Percentiles rank a stretch among this genome's conserved stretches.
phyloP scores from a whole-genome alignment of 805 yeast species.

The Kodamaea kaohsiungensis region DNA sequence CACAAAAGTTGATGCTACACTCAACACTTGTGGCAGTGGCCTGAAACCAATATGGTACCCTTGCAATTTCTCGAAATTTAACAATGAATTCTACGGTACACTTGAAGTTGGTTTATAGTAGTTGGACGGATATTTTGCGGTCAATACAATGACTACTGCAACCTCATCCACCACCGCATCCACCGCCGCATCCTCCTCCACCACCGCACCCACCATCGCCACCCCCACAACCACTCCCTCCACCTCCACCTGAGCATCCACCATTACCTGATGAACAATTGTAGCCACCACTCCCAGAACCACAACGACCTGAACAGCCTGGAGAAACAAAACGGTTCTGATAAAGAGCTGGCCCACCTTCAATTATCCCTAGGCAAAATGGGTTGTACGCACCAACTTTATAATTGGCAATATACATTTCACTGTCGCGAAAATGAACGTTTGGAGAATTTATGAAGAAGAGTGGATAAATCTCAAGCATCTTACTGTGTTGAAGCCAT shows the following conservation, averaged over 20 bases:
- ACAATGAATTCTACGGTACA: too few species aligned
- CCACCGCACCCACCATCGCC: constrained; percentile 12
- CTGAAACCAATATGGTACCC: too few species aligned
- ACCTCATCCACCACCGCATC: constrained; percentile 10
- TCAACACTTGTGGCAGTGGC: too few species aligned
- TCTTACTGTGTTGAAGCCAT: background rate
- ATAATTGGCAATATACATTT: constrained; percentile 2
- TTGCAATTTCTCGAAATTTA: too few species aligned
- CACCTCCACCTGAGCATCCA: constrained; percentile 5
- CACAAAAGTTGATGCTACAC: too few species aligned
- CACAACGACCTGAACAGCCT: background rate
- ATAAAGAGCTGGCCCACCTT: background rate
- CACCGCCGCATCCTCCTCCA: constrained; percentile 11
- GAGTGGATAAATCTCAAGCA: background rate
- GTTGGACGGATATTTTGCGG: background rate
- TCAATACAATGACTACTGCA: constrained; percentile 4
- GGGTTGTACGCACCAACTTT: background rate
- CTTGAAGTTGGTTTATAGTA: too few species aligned
- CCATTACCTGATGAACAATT: background rate
- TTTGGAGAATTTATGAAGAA: background rate
- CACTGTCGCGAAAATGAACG: background rate
- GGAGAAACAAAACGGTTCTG: background rate
- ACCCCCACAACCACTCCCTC: constrained; percentile 8
- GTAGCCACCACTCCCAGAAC: background rate
- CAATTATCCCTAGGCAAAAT: background rate